Percentiles rank a stretch among this genome's conserved stretches.
phyloP scores from a whole-genome alignment of 2,329 filamentous ascomycete genomes.

The Botrytis hyacinthi region DNA sequence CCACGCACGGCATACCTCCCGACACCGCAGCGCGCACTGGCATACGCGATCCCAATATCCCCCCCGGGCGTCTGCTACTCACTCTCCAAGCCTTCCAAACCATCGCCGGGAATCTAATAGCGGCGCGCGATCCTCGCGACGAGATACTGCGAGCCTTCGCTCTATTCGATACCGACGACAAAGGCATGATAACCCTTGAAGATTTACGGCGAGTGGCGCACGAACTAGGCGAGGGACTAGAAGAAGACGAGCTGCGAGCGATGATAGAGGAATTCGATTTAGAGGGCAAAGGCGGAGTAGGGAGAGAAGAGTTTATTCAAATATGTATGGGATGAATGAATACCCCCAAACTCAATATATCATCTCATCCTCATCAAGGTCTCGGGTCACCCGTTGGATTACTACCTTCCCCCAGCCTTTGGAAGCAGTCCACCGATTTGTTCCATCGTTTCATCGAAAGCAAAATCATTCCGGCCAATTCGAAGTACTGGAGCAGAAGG shows the following conservation, averaged over 20 bases:
- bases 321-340: conserved; percentile 39
- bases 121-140: conserved; percentile 79
- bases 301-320: conserved; percentile 61
- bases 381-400: conserved; percentile 4
- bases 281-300: conserved; percentile 80
- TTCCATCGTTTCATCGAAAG: neutral
- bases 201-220: conserved; percentile 84
- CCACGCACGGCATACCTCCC: conserved; percentile 68
- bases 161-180: conserved; percentile 89
- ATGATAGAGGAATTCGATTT: conserved; percentile 99
- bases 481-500: neutral
- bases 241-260: conserved; percentile 85
- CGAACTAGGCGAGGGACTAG: conserved; percentile 87
- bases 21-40: conserved; percentile 45
- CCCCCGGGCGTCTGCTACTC: conserved; percentile 60
- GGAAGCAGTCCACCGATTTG: conserved; percentile 5
- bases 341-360: neutral
- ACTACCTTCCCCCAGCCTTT: neutral
- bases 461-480: neutral
- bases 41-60: conserved; percentile 53
- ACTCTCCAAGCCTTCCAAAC: conserved; percentile 70
- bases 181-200: conserved; percentile 85
- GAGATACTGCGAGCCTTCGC: conserved; percentile 90
- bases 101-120: conserved; percentile 76
- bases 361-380: conserved; percentile 5